Conservation (phyloP, 208 protist genomes). For the Acanthamoeba castellanii region DNA sequence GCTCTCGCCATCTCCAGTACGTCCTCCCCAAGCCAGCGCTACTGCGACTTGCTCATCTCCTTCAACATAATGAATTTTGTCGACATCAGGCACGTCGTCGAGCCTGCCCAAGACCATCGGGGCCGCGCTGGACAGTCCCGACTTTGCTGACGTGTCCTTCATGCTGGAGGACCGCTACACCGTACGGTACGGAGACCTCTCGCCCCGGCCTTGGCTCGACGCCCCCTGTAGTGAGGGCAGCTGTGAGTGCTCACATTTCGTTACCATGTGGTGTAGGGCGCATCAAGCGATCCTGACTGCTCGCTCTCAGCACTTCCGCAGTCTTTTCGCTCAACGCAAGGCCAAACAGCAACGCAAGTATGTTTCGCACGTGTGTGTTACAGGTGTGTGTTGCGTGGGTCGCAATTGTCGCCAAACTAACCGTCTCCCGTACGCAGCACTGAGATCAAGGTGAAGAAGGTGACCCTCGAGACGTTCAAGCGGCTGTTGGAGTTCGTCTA, state of each 20-base stretch:
- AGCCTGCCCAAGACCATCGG: background rate
- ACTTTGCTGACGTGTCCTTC: slow-evolving; percentile 21
- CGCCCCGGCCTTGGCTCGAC: background rate
- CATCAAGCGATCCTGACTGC: slow-evolving; percentile 12
- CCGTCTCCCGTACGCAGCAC: background rate
- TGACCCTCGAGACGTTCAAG: slow-evolving; percentile 49
- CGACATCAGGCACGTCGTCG: background rate
- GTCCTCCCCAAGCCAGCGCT: background rate
- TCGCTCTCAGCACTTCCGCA: slow-evolving; percentile 11
- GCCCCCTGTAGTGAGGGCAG: background rate
- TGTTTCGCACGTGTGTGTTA: background rate
- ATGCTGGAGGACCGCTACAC: background rate
- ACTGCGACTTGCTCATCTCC: background rate
- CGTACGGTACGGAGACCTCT: background rate
- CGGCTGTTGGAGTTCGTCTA: slow-evolving; percentile 20
- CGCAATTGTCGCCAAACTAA: background rate
- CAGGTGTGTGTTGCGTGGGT: background rate
- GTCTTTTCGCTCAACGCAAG: background rate
- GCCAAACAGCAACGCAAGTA: background rate
- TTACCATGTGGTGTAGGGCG: background rate
- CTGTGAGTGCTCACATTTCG: too few relatives aligned
- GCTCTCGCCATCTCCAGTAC: slow-evolving; percentile 16
- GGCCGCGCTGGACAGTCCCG: background rate
- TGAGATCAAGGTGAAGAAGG: slow-evolving; percentile 20
- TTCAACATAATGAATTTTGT: background rate